Evolutionary conservation across 192 early-diverging fungal genomes (phyloP), one percentile per base, ranked within the genome.

Genomic region (Backusella liffmaniae): DNA sequence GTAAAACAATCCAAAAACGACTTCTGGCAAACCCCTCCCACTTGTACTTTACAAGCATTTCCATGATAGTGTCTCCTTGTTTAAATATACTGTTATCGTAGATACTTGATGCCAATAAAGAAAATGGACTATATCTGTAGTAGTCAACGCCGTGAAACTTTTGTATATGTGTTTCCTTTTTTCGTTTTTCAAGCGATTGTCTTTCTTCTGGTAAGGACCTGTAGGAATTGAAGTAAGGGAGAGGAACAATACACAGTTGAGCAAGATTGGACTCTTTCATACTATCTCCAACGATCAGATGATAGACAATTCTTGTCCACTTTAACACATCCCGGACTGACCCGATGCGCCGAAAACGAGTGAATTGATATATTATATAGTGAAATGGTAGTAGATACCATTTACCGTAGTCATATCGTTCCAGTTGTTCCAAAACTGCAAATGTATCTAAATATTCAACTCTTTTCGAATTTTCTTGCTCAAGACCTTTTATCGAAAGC

Each of bases 21-120:
- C 3, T 34, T 16, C 41, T 23, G 4, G 32, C 73, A 67, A 74
- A 74, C 26, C 1, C n/a, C 15, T 44, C 23, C 73, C 73, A 74
- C 49, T 74, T 74, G 16, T 74, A 74, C 1, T 42, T 23, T 13
- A 74, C 29, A 37, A 67, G 2, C 39, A 65, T 39, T 49, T 66
- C 73, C 36, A 74, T 66, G 8, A 74, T 39, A 18, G 73, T 62
- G 16, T 74, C 73, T 10, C 65, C 73, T 10, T 70, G 70, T 18
- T 41, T 21, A 44, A 71, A 71, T 21, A 71, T 71, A 15, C 42
- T 16, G 1, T 71, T 71, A 5, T 46, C 5, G 5, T 46, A 15
- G 30, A 7, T 26, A 71, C 41, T 71, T 44, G 70, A 71, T 7
- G 70, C 41, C 3, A 71, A 23, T 0, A 29, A 23, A 30, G 41